A percentile compares a stretch with the other conserved stretches of the same genome.
Evolutionary conservation across 345 rosid species (phyloP).

Genomic region (Reutealis trisperma): DNA sequence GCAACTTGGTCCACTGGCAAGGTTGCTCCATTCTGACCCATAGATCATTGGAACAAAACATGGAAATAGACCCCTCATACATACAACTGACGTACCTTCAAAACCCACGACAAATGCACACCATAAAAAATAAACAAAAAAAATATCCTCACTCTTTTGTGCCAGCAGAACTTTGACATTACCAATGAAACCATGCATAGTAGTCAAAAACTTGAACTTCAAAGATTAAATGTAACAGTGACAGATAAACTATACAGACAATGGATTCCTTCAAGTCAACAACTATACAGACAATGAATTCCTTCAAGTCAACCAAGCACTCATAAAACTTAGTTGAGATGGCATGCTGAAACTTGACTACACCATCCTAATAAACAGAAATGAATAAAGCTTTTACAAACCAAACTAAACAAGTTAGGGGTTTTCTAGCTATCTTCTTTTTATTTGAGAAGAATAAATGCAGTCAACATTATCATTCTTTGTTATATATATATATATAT

Average conservation of each 20-base stretch:
- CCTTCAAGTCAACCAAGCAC: background rate
- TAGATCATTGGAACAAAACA: background rate
- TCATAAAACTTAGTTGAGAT: background rate
- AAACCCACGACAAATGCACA: background rate
- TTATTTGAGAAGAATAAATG: too few relatives aligned
- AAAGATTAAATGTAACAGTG: background rate
- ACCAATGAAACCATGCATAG: background rate
- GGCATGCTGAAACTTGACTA: background rate
- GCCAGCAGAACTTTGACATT: background rate
- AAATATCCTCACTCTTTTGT: background rate
- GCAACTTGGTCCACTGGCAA: background rate
- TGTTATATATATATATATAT: too few relatives aligned
- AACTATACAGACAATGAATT: background rate
- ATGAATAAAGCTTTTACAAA: background rate
- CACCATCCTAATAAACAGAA: background rate
- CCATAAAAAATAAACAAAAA: background rate
- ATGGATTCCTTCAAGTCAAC: background rate
- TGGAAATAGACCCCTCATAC: too few relatives aligned
- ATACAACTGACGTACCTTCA: too few relatives aligned
- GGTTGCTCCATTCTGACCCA: background rate
- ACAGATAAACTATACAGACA: background rate
- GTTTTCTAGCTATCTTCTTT: too few relatives aligned
- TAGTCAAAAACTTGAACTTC: too few relatives aligned
- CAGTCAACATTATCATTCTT: too few relatives aligned
- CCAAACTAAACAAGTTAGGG: too few relatives aligned